Percentiles rank a stretch among this genome's conserved stretches.
Evolutionary conservation across 805 yeast species (phyloP).

Genomic region (Lipomyces anomalus): DNA sequence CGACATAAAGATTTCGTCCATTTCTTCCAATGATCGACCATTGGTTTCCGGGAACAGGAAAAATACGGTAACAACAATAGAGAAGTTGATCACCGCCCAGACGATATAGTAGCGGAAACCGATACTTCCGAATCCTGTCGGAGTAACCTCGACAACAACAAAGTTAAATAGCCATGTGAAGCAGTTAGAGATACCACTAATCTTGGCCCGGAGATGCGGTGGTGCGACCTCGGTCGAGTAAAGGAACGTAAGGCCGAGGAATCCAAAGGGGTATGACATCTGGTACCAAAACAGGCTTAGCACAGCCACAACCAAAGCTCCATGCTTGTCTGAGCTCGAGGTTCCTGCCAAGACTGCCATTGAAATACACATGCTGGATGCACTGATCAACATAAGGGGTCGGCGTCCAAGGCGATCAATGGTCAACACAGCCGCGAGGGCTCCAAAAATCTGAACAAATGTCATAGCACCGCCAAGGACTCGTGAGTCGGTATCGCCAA

Average conservation of each 20-base stretch:
- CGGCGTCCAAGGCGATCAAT: slow-evolving; percentile 62
- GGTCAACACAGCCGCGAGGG: slow-evolving; percentile 54
- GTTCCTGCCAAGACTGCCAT: slow-evolving; percentile 37
- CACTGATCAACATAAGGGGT: slow-evolving; percentile 23
- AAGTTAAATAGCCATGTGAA: slow-evolving; percentile 56
- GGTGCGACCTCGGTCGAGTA: slow-evolving; percentile 45
- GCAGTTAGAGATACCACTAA: slow-evolving; percentile 48
- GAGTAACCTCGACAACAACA: slow-evolving; percentile 50
- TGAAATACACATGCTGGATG: slow-evolving; percentile 43
- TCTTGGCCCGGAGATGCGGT: slow-evolving; percentile 46
- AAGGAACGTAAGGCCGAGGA: slow-evolving; percentile 21
- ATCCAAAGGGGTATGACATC: slow-evolving; percentile 29
- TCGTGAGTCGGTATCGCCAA: slow-evolving; percentile 2
- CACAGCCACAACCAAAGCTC: slow-evolving; percentile 19
- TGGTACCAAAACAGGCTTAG: slow-evolving; percentile 19
- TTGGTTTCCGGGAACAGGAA: slow-evolving; percentile 79
- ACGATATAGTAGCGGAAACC: slow-evolving; percentile 54
- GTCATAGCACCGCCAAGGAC: slow-evolving; percentile 13
- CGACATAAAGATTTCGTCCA: slow-evolving; percentile 34
- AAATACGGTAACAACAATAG: slow-evolving; percentile 58
- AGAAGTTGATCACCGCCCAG: slow-evolving; percentile 48
- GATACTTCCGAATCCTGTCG: slow-evolving; percentile 46
- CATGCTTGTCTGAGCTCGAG: slow-evolving; percentile 17
- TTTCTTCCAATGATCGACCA: slow-evolving; percentile 74
- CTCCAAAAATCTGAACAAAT: slow-evolving; percentile 35